Conservation (phyloP, 2,329 filamentous ascomycete species). For the Nemania sp. region DNA sequence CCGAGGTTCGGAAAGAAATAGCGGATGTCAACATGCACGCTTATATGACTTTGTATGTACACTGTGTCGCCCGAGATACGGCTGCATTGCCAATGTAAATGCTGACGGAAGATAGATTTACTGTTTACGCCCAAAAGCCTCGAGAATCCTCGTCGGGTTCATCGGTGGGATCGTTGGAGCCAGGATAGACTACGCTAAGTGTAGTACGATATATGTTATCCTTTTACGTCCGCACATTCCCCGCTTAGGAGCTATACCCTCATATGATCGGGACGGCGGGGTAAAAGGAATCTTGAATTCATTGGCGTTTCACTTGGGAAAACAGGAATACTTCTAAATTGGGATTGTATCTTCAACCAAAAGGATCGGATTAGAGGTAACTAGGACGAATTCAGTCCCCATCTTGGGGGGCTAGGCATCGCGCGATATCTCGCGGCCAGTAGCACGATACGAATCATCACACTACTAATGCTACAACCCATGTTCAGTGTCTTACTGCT, state of each 20-base stretch:
- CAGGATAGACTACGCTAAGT: conserved; percentile 5
- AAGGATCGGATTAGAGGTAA: background rate
- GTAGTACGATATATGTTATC: background rate
- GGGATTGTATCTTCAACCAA: background rate
- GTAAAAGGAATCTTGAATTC: background rate
- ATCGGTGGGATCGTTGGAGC: conserved; percentile 31
- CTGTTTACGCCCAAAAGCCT: conserved; percentile 48
- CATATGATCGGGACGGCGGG: background rate
- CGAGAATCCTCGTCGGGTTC: conserved; percentile 40
- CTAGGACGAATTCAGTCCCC: background rate
- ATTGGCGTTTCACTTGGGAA: background rate
- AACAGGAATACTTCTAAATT: background rate
- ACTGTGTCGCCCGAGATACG: background rate
- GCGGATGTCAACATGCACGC: conserved; percentile 44
- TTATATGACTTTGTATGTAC: conserved; percentile 47
- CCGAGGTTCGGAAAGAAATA: conserved; percentile 43
- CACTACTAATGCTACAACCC: background rate
- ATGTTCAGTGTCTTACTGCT: background rate
- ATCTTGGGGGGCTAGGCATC: background rate
- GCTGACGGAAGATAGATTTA: conserved; percentile 41
- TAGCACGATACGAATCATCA: background rate
- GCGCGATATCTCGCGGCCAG: background rate
- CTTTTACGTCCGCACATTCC: background rate
- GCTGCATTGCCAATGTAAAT: background rate
- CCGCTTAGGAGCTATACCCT: background rate